Conservation (phyloP, 2,329 filamentous ascomycete genomes). For the Phialophora verrucosa region DNA sequence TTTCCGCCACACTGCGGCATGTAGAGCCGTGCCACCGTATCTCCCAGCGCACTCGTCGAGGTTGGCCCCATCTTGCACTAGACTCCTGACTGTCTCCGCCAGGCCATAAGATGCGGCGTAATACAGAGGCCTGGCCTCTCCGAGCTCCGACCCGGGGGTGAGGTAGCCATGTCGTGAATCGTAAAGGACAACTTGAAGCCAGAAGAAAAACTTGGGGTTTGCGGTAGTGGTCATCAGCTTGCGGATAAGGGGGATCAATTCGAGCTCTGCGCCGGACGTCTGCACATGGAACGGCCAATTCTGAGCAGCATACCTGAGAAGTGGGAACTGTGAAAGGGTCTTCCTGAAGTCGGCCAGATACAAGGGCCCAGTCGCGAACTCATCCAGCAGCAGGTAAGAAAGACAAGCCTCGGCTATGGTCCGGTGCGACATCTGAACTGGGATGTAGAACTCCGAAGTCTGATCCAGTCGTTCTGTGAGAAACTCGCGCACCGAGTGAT, state of each 20-base stretch:
- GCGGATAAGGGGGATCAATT: constrained; percentile 29
- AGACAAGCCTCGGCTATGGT: constrained; percentile 28
- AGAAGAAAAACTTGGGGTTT: constrained; percentile 30
- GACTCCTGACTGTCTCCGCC: constrained; percentile 28
- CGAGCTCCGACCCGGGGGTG: constrained; percentile 14
- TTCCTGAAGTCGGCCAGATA: constrained; percentile 9
- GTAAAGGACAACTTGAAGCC: constrained; percentile 33
- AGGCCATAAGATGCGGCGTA: constrained; percentile 33
- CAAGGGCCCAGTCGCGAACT: constrained; percentile 26
- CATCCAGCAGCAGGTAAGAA: constrained; percentile 29
- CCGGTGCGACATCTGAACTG: constrained; percentile 20
- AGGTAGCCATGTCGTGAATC: constrained; percentile 30
- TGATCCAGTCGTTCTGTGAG: constrained; percentile 21
- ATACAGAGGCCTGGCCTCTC: constrained; percentile 23
- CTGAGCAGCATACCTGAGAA: constrained; percentile 30
- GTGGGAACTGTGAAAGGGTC: constrained; percentile 19
- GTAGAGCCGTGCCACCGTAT: constrained; percentile 31
- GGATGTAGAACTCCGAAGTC: constrained; percentile 23
- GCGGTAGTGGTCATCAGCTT: constrained; percentile 22
- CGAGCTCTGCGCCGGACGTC: constrained; percentile 24
- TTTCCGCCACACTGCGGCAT: constrained; percentile 32
- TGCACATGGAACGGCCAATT: constrained; percentile 30
- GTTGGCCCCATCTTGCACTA: constrained; percentile 19
- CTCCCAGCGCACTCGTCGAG: constrained; percentile 29
- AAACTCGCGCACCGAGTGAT: constrained; percentile 34